Evolutionary conservation across 768 basidiomycete species (phyloP).

Genomic region (Tephrocybe sp.): DNA sequence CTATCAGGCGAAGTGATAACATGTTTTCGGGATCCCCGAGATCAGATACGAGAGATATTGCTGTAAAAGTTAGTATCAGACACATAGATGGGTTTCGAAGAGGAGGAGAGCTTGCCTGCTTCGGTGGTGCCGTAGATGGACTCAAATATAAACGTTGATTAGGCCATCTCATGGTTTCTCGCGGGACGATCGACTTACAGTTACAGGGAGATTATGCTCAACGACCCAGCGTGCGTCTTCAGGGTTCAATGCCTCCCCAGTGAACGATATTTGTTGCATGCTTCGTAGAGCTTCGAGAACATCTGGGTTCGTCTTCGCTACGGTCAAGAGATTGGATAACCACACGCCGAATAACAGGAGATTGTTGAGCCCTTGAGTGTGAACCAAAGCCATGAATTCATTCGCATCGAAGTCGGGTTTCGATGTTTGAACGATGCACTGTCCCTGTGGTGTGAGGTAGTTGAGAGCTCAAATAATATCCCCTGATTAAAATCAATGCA

Average conservation of each 20-base stretch:
- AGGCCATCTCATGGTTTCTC: not conserved
- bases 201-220: constrained; percentile 6
- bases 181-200: constrained; percentile 1
- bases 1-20: constrained; percentile 3
- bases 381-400: constrained; percentile 9
- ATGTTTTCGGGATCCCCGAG: constrained; percentile 1
- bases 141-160: too few species aligned
- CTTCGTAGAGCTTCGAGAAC: constrained; percentile 5
- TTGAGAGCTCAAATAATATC: constrained; percentile 2
- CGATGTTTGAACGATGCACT: constrained; percentile 10
- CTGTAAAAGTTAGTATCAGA: not conserved
- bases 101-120: not conserved
- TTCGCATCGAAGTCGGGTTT: constrained; percentile 9
- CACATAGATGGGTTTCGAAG: too few species aligned
- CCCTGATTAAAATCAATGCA: too few species aligned
- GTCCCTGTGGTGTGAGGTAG: not conserved
- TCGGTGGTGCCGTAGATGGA: constrained; percentile 11
- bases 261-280: constrained; percentile 13
- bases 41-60: constrained; percentile 10
- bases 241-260: constrained; percentile 10
- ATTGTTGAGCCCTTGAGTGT: constrained; percentile 11
- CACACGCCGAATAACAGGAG: constrained; percentile 2
- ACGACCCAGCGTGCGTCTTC: constrained; percentile 8
- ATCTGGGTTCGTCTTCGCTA: constrained; percentile 1
- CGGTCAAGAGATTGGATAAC: constrained; percentile 3